Base-by-base conservation (phyloP, 1,284 basidiomycete species). In the Rhodotorula glutinis region DNA sequence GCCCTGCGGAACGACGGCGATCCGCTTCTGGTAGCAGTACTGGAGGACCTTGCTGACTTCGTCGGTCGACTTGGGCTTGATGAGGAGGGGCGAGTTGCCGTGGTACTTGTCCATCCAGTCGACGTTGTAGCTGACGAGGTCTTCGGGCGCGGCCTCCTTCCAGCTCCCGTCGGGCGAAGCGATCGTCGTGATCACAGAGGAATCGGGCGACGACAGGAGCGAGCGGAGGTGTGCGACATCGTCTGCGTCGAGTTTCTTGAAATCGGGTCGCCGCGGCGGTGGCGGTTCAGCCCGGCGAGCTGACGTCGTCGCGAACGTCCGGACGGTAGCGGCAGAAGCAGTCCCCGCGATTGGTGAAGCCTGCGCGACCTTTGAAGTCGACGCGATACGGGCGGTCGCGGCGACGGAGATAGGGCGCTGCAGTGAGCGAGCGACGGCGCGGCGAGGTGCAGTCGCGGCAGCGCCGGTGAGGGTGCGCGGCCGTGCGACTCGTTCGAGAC, bases 41-140 rank as follows among this genome's bases (percentile, higher is more conserved):
- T 61, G 60, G 76, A 96, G 82, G 58, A 98, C 89, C 71, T 88
- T 82, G 75, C 89, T 89, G 75, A 98, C 92, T 80, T 98, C 88
- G 72, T 90, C 81, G 0, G 91, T 91, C 2, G 88, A 87, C 76
- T 88, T 91, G 19, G 95, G 95, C 78, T 90, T 92, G 69, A 98
- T 82, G 21, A 98, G 90, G 30, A 92, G 89, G 40, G 86, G 86
- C 27, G 91, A 86, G 49, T 84, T 81, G 27, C 95, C 96, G 66
- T 85, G 85, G 79, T 96, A 98, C 80, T 97, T 97, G 77, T 90
- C 88, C 90, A 98, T 93, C 95, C 95, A 98, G 79, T 98, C 95
- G 74, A 86, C 83, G 79, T 98, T 98, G 83, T 85, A 97, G 0
- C 81, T 82, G 25, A 85, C 84, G 44, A 98, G 84, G 73, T 97